Evolutionary conservation across 1,284 basidiomycete genomes (phyloP).

Genomic region (Austroboletus novae-zelandiae): DNA sequence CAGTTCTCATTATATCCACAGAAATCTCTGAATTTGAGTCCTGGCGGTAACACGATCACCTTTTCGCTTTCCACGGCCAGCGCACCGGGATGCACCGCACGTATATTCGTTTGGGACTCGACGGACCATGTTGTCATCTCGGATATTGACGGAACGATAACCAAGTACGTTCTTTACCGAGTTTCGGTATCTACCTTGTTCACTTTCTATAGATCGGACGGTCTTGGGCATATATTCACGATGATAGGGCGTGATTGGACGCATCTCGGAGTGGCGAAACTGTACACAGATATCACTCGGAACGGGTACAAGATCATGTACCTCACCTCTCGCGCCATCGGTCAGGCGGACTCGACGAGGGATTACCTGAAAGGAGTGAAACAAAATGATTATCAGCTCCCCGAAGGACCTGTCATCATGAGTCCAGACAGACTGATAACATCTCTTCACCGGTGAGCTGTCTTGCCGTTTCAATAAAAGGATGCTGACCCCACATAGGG

Average conservation of each 20-base stretch:
- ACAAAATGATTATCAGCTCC: conserved; percentile 94
- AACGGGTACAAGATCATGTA: conserved; percentile 99
- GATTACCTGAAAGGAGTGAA: conserved; percentile 95
- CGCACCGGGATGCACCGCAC: conserved; percentile 83
- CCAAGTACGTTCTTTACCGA: conserved; percentile 63
- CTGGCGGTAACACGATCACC: conserved; percentile 90
- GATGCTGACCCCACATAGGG: conserved; percentile 44
- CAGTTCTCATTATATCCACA: conserved; percentile 31
- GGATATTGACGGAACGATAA: conserved; percentile 99
- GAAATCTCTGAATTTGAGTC: conserved; percentile 85
- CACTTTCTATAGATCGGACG: conserved; percentile 74
- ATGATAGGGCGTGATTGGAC: conserved; percentile 99
- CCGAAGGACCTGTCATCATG: conserved; percentile 99
- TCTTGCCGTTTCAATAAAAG: background rate
- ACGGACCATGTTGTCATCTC: conserved; percentile 91
- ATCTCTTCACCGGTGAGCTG: conserved; percentile 82
- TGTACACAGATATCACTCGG: conserved; percentile 94
- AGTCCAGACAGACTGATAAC: conserved; percentile 96
- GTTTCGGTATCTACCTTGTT: background rate
- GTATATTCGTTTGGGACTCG: conserved; percentile 95
- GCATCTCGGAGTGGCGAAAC: conserved; percentile 94
- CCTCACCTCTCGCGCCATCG: conserved; percentile 95
- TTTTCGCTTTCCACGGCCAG: conserved; percentile 94
- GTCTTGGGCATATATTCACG: conserved; percentile 95
- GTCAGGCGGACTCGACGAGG: conserved; percentile 96